Conservation (phyloP, 2,329 filamentous ascomycete species). For the Exserohilum rostratum region DNA sequence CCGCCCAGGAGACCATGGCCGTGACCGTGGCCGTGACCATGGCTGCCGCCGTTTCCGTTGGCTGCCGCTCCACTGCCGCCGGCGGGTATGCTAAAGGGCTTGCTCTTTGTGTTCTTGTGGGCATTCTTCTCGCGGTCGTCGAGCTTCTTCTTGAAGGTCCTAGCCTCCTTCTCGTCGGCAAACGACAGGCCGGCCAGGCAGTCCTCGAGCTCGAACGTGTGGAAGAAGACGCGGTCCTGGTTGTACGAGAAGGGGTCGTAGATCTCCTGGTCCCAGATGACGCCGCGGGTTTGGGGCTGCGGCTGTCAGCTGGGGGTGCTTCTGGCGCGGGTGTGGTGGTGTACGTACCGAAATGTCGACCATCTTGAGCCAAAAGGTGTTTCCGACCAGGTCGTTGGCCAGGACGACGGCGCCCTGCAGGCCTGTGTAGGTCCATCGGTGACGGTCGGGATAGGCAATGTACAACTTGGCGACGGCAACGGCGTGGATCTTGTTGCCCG, state of each 20-base stretch:
- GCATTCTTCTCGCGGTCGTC: constrained; percentile 95
- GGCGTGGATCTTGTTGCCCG: constrained; percentile 95
- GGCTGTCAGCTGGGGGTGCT: constrained; percentile 58
- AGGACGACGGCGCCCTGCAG: constrained; percentile 90
- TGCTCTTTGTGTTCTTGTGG: constrained; percentile 81
- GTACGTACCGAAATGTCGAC: constrained; percentile 88
- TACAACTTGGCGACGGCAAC: constrained; percentile 94
- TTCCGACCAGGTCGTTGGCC: constrained; percentile 90
- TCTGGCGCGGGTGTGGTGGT: neutral
- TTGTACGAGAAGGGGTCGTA: constrained; percentile 96
- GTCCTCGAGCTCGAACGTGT: constrained; percentile 94
- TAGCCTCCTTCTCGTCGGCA: constrained; percentile 95
- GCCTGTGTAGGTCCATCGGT: constrained; percentile 92
- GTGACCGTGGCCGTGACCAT: constrained; percentile 50
- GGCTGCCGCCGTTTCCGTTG: constrained; percentile 40
- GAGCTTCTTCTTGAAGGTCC: constrained; percentile 97
- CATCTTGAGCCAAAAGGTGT: constrained; percentile 97
- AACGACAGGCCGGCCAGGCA: constrained; percentile 91
- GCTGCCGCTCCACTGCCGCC: constrained; percentile 28
- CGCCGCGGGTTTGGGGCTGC: constrained; percentile 38
- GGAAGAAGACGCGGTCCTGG: constrained; percentile 96
- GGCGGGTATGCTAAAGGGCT: constrained; percentile 66
- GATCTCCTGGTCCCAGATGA: constrained; percentile 73
- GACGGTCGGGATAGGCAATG: constrained; percentile 83
- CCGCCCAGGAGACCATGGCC: constrained; percentile 59